Conservation (phyloP, 352 stramenopile genomes). For the Phytophthora pseudosyringae region DNA sequence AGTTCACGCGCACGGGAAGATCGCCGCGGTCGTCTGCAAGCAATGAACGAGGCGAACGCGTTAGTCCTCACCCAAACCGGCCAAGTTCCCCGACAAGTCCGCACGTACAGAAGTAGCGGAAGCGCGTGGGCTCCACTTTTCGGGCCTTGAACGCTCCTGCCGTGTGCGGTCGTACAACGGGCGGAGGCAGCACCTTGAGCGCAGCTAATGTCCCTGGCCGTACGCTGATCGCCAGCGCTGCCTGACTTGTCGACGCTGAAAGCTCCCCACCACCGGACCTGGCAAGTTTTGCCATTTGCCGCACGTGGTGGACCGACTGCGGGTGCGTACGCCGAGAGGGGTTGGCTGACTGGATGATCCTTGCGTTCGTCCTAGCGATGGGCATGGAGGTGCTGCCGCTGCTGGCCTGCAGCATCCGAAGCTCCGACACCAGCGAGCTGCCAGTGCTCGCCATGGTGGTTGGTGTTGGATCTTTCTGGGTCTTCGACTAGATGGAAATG, state of each 20-base stretch:
- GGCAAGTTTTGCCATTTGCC: constrained; percentile 57
- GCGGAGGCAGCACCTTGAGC: constrained; percentile 12
- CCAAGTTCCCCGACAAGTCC: not conserved
- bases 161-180: constrained; percentile 48
- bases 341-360: constrained; percentile 47
- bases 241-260: constrained; percentile 30
- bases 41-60: not conserved
- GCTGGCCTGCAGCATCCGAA: constrained; percentile 35
- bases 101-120: constrained; percentile 86
- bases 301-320: constrained; percentile 56
- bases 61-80: not conserved
- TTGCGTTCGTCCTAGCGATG: constrained; percentile 41
- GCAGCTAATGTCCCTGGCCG: constrained; percentile 23
- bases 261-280: constrained; percentile 35
- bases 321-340: constrained; percentile 23
- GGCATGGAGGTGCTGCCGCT: constrained; percentile 35
- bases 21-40: constrained; percentile 71
- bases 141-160: constrained; percentile 66
- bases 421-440: constrained; percentile 27
- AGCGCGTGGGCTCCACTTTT: constrained; percentile 77
- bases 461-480: not conserved
- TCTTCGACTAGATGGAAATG: constrained; percentile 28
- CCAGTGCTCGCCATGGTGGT: constrained; percentile 12
- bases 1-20: constrained; percentile 76
- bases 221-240: constrained; percentile 30